Percentiles rank a stretch among this genome's conserved stretches.
Conservation (phyloP, 352 stramenopile genomes). For the Globisporangium middletonii region DNA sequence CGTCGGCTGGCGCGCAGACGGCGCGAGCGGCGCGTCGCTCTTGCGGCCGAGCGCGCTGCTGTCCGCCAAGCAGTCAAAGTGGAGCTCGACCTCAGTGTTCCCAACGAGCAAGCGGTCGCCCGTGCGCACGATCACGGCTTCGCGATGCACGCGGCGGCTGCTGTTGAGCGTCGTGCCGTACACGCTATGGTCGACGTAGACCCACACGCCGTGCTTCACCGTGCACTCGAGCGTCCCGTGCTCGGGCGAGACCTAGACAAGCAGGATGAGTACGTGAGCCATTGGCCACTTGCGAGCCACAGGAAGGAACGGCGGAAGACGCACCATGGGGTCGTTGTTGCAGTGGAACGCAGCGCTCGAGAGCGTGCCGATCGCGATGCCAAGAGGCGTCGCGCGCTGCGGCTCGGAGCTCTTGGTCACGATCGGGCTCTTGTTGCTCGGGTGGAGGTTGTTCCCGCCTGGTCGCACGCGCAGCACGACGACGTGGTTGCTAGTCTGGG, state of each 20-base stretch:
- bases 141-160: slow-evolving; percentile 27
- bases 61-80: slow-evolving; percentile 13
- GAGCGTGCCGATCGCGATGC: slow-evolving; percentile 23
- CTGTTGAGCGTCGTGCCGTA: slow-evolving; percentile 41
- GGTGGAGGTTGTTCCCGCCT: slow-evolving; percentile 5
- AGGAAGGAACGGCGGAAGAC: neutral
- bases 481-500: neutral
- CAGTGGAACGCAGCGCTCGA: slow-evolving; percentile 18
- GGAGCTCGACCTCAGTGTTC: slow-evolving; percentile 43
- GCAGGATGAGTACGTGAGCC: too few species aligned
- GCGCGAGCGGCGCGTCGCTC: neutral
- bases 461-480: slow-evolving; percentile 12
- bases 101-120: slow-evolving; percentile 55
- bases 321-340: slow-evolving; percentile 13
- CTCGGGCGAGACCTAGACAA: slow-evolving; percentile 8
- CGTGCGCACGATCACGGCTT: slow-evolving; percentile 46
- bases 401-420: slow-evolving; percentile 5
- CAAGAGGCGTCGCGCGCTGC: slow-evolving; percentile 1
- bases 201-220: slow-evolving; percentile 40
- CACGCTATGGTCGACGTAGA: slow-evolving; percentile 73
- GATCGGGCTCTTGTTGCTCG: slow-evolving; percentile 1
- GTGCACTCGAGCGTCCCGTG: slow-evolving; percentile 60
- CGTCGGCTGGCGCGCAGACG: neutral
- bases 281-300: neutral
- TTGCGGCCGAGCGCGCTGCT: neutral